Percentiles rank a stretch among this genome's conserved stretches.
Conservation (phyloP, 257 asterid species). For the Catharanthus roseus region DNA sequence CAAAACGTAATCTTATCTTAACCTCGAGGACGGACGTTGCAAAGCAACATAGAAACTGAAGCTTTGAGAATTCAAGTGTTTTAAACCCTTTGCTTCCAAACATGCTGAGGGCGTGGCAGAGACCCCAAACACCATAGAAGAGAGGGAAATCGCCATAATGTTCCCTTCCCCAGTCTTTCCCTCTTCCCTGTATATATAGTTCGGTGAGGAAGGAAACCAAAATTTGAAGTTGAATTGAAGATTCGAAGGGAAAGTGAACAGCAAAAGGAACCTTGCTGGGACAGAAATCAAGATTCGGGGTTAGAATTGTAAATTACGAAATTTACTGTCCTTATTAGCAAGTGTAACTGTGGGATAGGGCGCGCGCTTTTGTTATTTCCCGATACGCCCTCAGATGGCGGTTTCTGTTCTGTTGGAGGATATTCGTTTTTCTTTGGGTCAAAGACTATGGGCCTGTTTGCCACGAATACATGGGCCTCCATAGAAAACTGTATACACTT, state of each 20-base stretch:
- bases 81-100: slow-evolving; percentile 24
- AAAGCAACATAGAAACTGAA: slow-evolving; percentile 22
- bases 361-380: no score
- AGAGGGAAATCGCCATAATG: slow-evolving; percentile 42
- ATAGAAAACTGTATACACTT: no score
- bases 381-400: no score
- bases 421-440: no score
- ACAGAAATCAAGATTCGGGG: neutral
- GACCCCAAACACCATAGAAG: slow-evolving; percentile 34
- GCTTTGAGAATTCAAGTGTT: slow-evolving; percentile 23
- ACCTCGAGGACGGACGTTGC: slow-evolving; percentile 42
- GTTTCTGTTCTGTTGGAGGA: no score
- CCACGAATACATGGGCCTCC: no score
- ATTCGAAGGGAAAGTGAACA: neutral
- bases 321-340: slow-evolving; percentile 5
- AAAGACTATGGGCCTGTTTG: no score
- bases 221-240: slow-evolving; percentile 3
- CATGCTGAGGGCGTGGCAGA: slow-evolving; percentile 26
- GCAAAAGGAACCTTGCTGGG: neutral
- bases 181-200: neutral
- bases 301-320: neutral
- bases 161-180: slow-evolving; percentile 7
- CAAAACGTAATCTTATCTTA: neutral
- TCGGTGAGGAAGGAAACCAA: neutral
- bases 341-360: no score